Percentiles rank a stretch among this genome's conserved stretches.
These are phyloP conservation scores for Myrica gale DNA, from an alignment of 306 rosid genomes.

Conservation along the genomic window DNA sequence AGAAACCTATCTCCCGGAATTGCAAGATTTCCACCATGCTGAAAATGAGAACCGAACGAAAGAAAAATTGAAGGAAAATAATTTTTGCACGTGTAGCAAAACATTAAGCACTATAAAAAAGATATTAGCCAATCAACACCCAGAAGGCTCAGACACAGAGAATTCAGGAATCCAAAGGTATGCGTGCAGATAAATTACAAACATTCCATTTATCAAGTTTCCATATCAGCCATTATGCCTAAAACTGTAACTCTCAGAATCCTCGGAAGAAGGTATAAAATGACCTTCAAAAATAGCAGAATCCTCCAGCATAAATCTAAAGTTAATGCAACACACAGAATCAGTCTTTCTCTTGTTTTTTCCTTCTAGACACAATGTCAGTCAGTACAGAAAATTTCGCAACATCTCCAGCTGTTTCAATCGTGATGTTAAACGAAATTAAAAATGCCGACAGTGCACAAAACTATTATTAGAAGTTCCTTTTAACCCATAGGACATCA, in stretches of 20 bases:
- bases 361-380: not conserved
- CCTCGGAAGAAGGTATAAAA: not conserved
- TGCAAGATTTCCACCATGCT: constrained; percentile 75
- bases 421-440: not conserved
- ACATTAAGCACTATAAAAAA: not conserved
- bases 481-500: not conserved
- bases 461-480: not conserved
- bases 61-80: not conserved
- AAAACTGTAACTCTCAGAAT: not conserved
- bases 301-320: not conserved
- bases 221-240: not conserved
- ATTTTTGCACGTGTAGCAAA: not conserved
- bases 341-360: no score
- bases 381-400: not conserved
- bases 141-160: not conserved
- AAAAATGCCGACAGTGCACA: not conserved
- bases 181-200: no score
- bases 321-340: not conserved
- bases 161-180: no score
- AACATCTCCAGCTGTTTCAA: not conserved
- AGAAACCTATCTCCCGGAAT: constrained; percentile 94
- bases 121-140: not conserved
- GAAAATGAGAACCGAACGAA: constrained; percentile 17
- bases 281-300: not conserved
- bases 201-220: no score